Evolutionary conservation across 805 yeast species (phyloP).

Genomic region (Ogataea angusta): DNA sequence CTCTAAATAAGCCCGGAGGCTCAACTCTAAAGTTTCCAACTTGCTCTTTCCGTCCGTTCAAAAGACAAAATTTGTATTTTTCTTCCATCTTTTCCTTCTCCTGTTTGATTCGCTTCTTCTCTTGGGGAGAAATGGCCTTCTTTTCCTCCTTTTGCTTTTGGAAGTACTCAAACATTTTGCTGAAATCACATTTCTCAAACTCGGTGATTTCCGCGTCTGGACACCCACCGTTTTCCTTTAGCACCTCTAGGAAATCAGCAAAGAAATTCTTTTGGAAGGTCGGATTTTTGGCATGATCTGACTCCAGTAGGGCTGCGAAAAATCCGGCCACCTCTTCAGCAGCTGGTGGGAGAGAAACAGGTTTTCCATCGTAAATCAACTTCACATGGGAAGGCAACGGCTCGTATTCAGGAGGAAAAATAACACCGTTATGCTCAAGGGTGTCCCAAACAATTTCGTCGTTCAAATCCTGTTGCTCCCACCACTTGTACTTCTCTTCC

Average conservation of each 20-base stretch:
- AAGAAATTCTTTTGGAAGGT: constrained; percentile 86
- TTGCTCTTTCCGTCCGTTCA: constrained; percentile 86
- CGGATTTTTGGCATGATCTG: constrained; percentile 87
- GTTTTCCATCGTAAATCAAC: constrained; percentile 69
- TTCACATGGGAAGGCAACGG: constrained; percentile 78
- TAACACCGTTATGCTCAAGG: constrained; percentile 83
- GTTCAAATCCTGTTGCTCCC: constrained; percentile 74
- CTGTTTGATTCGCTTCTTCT: constrained; percentile 66
- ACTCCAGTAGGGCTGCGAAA: constrained; percentile 81
- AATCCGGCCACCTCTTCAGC: constrained; percentile 98
- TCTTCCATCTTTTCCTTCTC: constrained; percentile 79
- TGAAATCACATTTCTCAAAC: constrained; percentile 74
- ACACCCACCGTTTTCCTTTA: constrained; percentile 70
- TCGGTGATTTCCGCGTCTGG: constrained; percentile 43
- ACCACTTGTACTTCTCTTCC: constrained; percentile 71
- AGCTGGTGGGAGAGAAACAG: constrained; percentile 67
- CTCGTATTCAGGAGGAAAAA: constrained; percentile 90
- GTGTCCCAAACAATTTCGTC: constrained; percentile 84
- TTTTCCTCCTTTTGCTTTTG: constrained; percentile 70
- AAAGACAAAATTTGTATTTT: constrained; percentile 70
- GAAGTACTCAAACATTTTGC: constrained; percentile 67
- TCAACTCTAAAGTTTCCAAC: constrained; percentile 93
- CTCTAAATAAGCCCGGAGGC: constrained; percentile 95
- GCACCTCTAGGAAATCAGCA: constrained; percentile 65
- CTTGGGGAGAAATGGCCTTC: constrained; percentile 64